Evolutionary conservation across 1,139 yeast genomes (phyloP).

Genomic region (Candida buenavistaensis): DNA sequence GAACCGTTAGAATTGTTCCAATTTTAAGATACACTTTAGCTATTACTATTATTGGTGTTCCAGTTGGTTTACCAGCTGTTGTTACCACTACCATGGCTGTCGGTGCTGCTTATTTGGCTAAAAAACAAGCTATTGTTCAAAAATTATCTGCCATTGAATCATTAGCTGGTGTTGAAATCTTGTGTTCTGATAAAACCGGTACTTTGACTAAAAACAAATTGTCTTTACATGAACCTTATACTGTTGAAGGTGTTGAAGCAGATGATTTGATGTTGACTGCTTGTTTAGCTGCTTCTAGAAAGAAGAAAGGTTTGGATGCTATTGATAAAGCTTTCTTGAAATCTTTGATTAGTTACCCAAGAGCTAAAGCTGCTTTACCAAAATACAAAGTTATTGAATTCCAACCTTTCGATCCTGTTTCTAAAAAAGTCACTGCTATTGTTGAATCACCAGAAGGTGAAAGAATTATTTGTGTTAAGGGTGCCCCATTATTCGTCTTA

Average conservation of each 20-base stretch:
- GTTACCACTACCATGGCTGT: conserved; percentile 99
- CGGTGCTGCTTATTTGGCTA: conserved; percentile 99
- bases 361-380: conserved; percentile 92
- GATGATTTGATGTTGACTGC: conserved; percentile 98
- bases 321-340: conserved; percentile 97
- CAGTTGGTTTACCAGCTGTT: conserved; percentile 99
- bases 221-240: conserved; percentile 97
- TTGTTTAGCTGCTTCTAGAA: conserved; percentile 97
- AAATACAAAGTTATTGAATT: conserved; percentile 94
- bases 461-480: conserved; percentile 94
- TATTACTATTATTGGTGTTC: conserved; percentile 98
- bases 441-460: conserved; percentile 97
- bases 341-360: conserved; percentile 82
- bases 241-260: conserved; percentile 98
- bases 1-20: conserved; percentile 84
- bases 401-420: conserved; percentile 97
- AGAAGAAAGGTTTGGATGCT: conserved; percentile 98
- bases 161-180: conserved; percentile 97
- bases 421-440: conserved; percentile 93
- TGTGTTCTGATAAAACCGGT: conserved; percentile 99
- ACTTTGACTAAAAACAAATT: conserved; percentile 97
- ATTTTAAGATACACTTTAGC: conserved; percentile 94
- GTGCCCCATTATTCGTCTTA: conserved; percentile 94
- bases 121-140: conserved; percentile 98
- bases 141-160: conserved; percentile 98